These are phyloP conservation scores for Stenogyne calaminthoides DNA, from an alignment of 305 asterid species.

Conservation along the genomic window DNA sequence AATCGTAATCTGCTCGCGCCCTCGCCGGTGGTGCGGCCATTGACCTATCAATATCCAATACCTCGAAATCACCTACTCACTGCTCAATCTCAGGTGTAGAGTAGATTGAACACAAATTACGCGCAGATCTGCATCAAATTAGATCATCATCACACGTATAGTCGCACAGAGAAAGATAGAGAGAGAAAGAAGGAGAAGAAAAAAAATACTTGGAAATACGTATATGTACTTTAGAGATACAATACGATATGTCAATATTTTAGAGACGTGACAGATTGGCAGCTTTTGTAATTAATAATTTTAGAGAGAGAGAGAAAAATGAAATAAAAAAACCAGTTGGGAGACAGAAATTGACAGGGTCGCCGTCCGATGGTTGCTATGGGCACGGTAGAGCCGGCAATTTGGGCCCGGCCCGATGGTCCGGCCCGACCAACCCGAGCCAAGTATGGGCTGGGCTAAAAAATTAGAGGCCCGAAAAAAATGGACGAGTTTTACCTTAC, in stretches of 20 bases:
- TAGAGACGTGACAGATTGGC: slow-evolving; percentile 34
- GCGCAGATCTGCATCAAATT: slow-evolving; percentile 35
- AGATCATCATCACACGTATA: slow-evolving; percentile 20
- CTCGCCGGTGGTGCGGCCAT: slow-evolving; percentile 67
- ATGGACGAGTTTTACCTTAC: too few relatives aligned
- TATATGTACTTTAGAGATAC: slow-evolving; percentile 16
- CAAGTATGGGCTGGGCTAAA: too few relatives aligned
- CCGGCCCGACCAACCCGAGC: too few relatives aligned
- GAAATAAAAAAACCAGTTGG: slow-evolving; percentile 15
- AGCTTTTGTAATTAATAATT: slow-evolving; percentile 29
- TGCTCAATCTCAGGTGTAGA: slow-evolving; percentile 21
- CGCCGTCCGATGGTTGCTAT: slow-evolving; percentile 38
- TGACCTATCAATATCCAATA: slow-evolving; percentile 28
- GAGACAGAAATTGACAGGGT: slow-evolving; percentile 38
- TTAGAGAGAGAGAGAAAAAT: slow-evolving; percentile 14
- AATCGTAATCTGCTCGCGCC: slow-evolving; percentile 65
- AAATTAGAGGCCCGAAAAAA: too few relatives aligned
- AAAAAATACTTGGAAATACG: slow-evolving; percentile 29
- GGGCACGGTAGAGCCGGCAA: too few relatives aligned
- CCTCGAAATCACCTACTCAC: slow-evolving; percentile 22
- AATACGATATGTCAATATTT: slow-evolving; percentile 32
- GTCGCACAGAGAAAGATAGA: background rate
- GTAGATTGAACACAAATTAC: slow-evolving; percentile 14
- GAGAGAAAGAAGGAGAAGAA: background rate
- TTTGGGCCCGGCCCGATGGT: too few relatives aligned